Evolutionary conservation across 2,329 filamentous ascomycete genomes (phyloP), one percentile per base, ranked within the genome.

Genomic region (Phialophora chinensis): DNA sequence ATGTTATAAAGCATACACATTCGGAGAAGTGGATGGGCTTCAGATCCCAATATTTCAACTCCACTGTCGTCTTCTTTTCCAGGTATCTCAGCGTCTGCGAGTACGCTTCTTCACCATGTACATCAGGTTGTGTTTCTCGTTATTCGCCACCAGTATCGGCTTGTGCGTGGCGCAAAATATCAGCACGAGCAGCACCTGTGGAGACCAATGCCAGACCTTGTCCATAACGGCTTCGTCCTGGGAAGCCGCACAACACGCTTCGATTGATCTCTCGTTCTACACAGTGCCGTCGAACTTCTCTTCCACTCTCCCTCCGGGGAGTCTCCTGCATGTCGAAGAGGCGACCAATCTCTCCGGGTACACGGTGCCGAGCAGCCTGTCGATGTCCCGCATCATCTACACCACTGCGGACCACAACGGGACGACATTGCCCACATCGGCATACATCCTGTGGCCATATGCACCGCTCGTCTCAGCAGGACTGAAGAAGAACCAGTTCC

Each of bases 401-500:
- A 79, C 79, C 23, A 81, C 82, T 0, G 77, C 75, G 23, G 79
- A 77, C n/a, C 67, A 80, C 25, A 83, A 84, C 63, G 80, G 81
- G 2, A 79, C 78, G 0, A 65, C 77, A 0, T 72, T 85, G 1
- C 84, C 84, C 0, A 79, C 82, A 8, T 84, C 83, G 1, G 84
- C 79, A 1, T 84, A 78, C 71, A 74, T 86, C 12, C 78, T 86
- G 1, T 85, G 82, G 82, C 84, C 83, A 0, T 85, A 75, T 73
- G 25, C 27, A n/a, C 52, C 79, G 31, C 53, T 59, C 58, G 55
- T 57, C n/a, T 44, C 64, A 7, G 50, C 67, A 42, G 65, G 59
- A 47, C 27, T 58, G 57, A 58, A 58, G 53, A 55, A 35, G 27
- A 11, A 35, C n/a, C 53, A 58, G 20, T 69, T 25, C 70, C 78